These are phyloP conservation scores for Rhizopogon parksii DNA, from an alignment of 1,284 basidiomycete genomes.

Conservation along the genomic window DNA sequence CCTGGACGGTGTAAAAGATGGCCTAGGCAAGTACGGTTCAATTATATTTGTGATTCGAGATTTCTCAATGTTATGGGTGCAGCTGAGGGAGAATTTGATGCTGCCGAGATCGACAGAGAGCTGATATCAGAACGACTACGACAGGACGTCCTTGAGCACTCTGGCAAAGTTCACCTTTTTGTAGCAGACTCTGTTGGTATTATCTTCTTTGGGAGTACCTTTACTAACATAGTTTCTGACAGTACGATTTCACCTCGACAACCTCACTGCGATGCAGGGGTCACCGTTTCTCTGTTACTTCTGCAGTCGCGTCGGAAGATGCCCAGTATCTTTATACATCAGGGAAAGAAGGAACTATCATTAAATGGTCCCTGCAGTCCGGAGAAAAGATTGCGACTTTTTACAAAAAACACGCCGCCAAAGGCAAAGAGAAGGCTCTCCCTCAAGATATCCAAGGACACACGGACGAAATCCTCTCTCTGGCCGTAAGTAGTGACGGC, in stretches of 20 bases:
- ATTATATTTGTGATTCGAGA: background rate
- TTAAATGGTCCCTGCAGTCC: conserved; percentile 69
- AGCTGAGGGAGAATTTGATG: conserved; percentile 86
- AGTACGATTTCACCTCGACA: conserved; percentile 37
- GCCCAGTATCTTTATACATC: conserved; percentile 70
- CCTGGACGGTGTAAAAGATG: conserved; percentile 77
- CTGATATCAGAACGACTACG: conserved; percentile 85
- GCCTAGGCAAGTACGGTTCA: conserved; percentile 48
- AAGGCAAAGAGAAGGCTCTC: conserved; percentile 42
- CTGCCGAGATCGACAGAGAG: conserved; percentile 89
- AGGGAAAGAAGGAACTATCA: conserved; percentile 81
- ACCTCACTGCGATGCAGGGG: conserved; percentile 58
- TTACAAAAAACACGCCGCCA: conserved; percentile 47
- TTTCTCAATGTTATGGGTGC: conserved; percentile 5
- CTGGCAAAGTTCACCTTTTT: conserved; percentile 79
- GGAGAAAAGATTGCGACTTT: conserved; percentile 54
- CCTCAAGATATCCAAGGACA: conserved; percentile 60
- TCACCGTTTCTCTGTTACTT: conserved; percentile 72
- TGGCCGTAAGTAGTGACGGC: conserved; percentile 85
- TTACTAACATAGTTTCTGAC: conserved; percentile 8
- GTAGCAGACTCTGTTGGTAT: conserved; percentile 60
- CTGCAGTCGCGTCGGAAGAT: conserved; percentile 65
- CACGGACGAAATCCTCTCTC: conserved; percentile 75
- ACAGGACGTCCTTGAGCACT: conserved; percentile 81
- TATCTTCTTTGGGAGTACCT: background rate